Evolutionary conservation across 257 asterid genomes (phyloP), one percentile per base, ranked within the genome.

Genomic region (Solanum tarijense): DNA sequence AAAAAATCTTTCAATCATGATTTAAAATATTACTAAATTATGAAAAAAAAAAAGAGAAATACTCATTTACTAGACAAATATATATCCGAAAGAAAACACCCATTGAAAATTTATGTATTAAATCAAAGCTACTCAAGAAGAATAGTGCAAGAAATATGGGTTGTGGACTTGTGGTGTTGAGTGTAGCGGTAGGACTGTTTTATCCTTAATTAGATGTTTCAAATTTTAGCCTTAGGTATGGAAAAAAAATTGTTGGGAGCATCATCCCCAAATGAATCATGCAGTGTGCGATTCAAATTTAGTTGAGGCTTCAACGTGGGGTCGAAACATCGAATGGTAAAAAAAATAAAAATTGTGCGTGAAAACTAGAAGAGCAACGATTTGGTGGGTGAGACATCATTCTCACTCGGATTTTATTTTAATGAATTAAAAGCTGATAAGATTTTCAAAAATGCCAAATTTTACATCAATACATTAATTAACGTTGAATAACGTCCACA

Each of bases 331-430:
- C 5, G 65, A 20, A 20, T 55, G 11, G 10, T 7, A 20, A 55
- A 20, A 14, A 20, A 20, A 7, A 41, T 4, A 18, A 52, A 7
- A 20, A 55, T 55, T 55, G n/a, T 55, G 12, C 32, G 36, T 65
- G 83, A 12, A 38, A 85, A 89, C 62, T 79, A 31, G 20, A 68
- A 62, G 84, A 83, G 81, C 41, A 76, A 88, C 82, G 94, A 92
- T 93, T 90, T 48, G 90, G 90, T 43, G 29, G 96, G 91, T 92
- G 87, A 82, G 89, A 91, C 90, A 89, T 91, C 93, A 79, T 76
- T 86, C 87, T 93, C 94, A 79, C 34, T 27, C 21, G 62, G 91
- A 93, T 92, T 32, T 69, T 74, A 46, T 81, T 79, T 43, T 43
- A 46, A 8, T 27, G 41, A 81, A 46, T 46, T 1, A 46, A 29